phyloP scores from a whole-genome alignment of 2,329 filamentous ascomycete species.

The Fusarium anthophilum region DNA sequence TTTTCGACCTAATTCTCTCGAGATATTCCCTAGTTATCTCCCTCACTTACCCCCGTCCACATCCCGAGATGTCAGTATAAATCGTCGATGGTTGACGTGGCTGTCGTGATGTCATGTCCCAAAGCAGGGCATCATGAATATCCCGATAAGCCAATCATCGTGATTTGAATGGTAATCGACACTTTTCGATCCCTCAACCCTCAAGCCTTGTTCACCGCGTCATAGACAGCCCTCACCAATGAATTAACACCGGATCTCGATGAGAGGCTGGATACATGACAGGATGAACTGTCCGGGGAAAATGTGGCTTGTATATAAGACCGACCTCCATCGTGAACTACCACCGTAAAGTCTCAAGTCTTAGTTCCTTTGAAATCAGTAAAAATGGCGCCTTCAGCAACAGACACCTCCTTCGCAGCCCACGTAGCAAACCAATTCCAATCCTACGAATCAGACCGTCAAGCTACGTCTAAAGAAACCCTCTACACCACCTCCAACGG shows the following conservation, averaged over 20 bases:
- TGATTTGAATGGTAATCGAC: slow-evolving; percentile 12
- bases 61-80: not conserved
- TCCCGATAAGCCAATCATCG: slow-evolving; percentile 18
- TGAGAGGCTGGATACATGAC: not conserved
- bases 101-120: slow-evolving; percentile 5
- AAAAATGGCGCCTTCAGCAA: slow-evolving; percentile 40
- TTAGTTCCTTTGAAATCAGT: no score
- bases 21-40: no score
- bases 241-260: not conserved
- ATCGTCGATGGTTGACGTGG: not conserved
- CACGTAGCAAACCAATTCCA: slow-evolving; percentile 50
- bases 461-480: slow-evolving; percentile 50
- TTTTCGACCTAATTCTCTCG: not conserved
- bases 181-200: not conserved
- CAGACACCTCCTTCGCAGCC: slow-evolving; percentile 50
- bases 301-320: not conserved
- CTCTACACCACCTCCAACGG: slow-evolving; percentile 67
- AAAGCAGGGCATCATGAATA: slow-evolving; percentile 18
- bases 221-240: slow-evolving; percentile 20
- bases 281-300: not conserved
- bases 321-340: not conserved
- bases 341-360: no score
- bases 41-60: not conserved
- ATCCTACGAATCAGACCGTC: slow-evolving; percentile 53
- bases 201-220: slow-evolving; percentile 17